Evolutionary conservation across 1,139 yeast species (phyloP).

Genomic region (Kodamaea sp.): DNA sequence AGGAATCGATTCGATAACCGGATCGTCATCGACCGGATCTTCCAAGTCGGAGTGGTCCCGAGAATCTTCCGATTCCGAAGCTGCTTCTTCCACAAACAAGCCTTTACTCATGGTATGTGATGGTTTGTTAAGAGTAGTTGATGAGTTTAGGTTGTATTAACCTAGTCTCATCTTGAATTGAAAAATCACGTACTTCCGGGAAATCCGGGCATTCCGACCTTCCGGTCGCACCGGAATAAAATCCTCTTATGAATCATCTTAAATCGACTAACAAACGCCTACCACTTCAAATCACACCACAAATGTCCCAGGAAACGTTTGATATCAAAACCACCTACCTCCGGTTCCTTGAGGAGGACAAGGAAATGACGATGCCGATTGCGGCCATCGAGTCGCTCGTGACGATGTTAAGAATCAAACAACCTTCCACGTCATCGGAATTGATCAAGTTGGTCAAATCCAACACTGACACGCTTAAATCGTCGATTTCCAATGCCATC

Average conservation of each 20-base stretch:
- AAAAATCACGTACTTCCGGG: no score
- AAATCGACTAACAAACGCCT: no score
- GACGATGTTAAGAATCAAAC: slow-evolving; percentile 74
- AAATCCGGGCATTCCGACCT: no score
- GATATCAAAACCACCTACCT: slow-evolving; percentile 82
- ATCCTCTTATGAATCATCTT: no score
- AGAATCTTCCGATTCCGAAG: slow-evolving; percentile 7
- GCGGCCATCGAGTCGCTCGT: slow-evolving; percentile 97
- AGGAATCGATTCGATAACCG: slow-evolving; percentile 76
- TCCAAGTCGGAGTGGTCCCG: slow-evolving; percentile 2
- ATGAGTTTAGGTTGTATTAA: no score
- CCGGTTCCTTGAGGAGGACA: slow-evolving; percentile 78
- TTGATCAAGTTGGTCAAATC: slow-evolving; percentile 76
- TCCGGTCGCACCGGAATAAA: no score
- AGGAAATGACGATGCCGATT: slow-evolving; percentile 97
- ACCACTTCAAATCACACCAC: no score
- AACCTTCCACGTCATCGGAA: slow-evolving; percentile 93
- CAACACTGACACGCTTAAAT: slow-evolving; percentile 73
- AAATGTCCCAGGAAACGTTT: slow-evolving; percentile 42
- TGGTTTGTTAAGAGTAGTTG: no score
- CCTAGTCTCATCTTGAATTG: no score
- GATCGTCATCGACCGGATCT: slow-evolving; percentile 55
- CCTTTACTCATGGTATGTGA: no score
- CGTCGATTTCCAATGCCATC: slow-evolving; percentile 84
- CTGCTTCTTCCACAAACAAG: slow-evolving; percentile 18